Evolutionary conservation across 2,329 filamentous ascomycete genomes (phyloP).

Genomic region (Hypoxylon sp.): DNA sequence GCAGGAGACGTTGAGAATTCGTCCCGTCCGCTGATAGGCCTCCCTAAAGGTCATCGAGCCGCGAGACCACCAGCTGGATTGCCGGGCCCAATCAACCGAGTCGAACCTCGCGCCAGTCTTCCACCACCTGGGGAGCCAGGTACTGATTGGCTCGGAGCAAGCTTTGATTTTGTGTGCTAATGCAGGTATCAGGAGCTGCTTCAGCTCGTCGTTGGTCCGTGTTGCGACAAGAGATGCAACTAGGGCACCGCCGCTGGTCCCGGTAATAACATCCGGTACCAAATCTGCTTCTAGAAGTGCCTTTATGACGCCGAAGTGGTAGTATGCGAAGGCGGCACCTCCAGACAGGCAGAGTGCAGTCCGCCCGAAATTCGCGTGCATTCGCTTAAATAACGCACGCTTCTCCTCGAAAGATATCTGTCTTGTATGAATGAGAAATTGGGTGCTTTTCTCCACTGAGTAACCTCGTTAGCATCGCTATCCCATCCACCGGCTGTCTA

Average conservation of each 20-base stretch:
- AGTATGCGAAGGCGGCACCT: conserved; percentile 94
- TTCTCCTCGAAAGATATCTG: conserved; percentile 80
- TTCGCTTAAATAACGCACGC: conserved; percentile 83
- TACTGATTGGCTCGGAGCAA: conserved; percentile 80
- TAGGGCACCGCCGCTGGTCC: conserved; percentile 92
- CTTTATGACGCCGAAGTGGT: conserved; percentile 93
- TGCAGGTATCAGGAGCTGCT: conserved; percentile 84
- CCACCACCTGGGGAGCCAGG: conserved; percentile 89
- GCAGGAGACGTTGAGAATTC: conserved; percentile 95
- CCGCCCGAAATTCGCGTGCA: conserved; percentile 90
- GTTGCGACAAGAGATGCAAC: conserved; percentile 90
- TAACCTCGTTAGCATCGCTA: conserved; percentile 9
- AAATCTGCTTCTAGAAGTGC: conserved; percentile 88
- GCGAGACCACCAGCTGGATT: conserved; percentile 88
- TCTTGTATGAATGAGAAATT: conserved; percentile 75
- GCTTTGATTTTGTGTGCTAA: conserved; percentile 87
- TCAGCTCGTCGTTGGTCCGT: conserved; percentile 90
- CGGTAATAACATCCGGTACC: conserved; percentile 93
- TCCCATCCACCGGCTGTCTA: conserved; percentile 36
- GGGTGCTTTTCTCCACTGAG: conserved; percentile 73
- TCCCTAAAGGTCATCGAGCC: conserved; percentile 95
- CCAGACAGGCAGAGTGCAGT: conserved; percentile 94
- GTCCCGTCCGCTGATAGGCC: conserved; percentile 92
- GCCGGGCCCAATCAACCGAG: conserved; percentile 87
- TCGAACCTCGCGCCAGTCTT: conserved; percentile 94